A percentile compares a stretch with the other conserved stretches of the same genome.
These are phyloP conservation scores for Ambrosia trifida DNA, from an alignment of 129 eudicot genomes.

Conservation along the genomic window DNA sequence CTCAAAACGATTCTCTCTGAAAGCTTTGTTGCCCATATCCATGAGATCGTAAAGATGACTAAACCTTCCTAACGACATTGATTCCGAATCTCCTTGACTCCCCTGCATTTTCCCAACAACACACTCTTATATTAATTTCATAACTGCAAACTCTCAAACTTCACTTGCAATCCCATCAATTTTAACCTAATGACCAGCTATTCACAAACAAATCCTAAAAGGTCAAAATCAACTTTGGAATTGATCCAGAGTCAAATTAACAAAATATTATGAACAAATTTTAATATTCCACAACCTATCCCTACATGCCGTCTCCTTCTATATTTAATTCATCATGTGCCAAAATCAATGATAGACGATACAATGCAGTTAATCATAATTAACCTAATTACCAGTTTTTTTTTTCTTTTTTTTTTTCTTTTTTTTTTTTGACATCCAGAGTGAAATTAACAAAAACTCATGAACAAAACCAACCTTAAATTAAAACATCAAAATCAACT, in stretches of 20 bases:
- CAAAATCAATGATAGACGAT: slow-evolving; percentile 11
- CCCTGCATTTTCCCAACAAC: slow-evolving; percentile 46
- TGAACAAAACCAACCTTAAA: not conserved
- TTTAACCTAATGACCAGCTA: not conserved
- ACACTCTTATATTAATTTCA: slow-evolving; percentile 3
- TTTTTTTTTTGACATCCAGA: too few relatives aligned
- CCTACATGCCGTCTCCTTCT: slow-evolving; percentile 24
- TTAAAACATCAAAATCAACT: not conserved
- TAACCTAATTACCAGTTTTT: not conserved
- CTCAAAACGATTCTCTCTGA: slow-evolving; percentile 60
- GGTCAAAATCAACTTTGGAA: slow-evolving; percentile 11
- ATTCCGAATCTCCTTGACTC: slow-evolving; percentile 50
- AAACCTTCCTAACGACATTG: slow-evolving; percentile 64
- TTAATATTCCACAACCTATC: slow-evolving; percentile 2
- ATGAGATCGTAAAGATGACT: slow-evolving; percentile 67
- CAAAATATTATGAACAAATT: not conserved
- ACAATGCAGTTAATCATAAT: slow-evolving; percentile 5
- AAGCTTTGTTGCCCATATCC: slow-evolving; percentile 79
- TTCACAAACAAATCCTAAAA: slow-evolving; percentile 3
- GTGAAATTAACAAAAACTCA: too few relatives aligned
- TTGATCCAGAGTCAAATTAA: slow-evolving; percentile 2
- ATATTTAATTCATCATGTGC: slow-evolving; percentile 20
- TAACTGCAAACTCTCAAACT: slow-evolving; percentile 3
- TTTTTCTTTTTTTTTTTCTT: too few relatives aligned
- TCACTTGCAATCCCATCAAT: not conserved